Conservation (phyloP, 1,139 yeast species). For the Taiozyma sp. region DNA sequence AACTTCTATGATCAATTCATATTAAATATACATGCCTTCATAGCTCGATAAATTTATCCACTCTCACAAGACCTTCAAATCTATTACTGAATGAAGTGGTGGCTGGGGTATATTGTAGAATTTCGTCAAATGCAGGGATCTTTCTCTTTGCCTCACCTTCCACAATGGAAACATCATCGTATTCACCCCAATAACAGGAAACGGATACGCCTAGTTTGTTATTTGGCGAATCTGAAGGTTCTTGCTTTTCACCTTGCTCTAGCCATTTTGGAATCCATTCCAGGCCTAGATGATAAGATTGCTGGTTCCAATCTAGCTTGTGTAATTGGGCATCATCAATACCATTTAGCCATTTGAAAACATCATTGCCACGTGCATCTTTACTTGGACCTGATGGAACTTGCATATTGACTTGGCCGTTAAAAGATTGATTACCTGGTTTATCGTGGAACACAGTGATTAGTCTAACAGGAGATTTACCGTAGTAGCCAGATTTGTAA, state of each 20-base stretch:
- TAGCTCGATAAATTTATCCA: constrained; percentile 25
- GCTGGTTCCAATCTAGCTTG: constrained; percentile 55
- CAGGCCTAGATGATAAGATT: constrained; percentile 54
- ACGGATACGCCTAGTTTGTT: constrained; percentile 47
- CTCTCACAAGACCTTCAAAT: constrained; percentile 62
- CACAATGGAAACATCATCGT: constrained; percentile 38
- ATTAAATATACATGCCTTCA: constrained; percentile 1
- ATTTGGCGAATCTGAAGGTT: constrained; percentile 28
- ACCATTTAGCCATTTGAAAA: constrained; percentile 54
- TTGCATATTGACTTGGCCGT: background rate
- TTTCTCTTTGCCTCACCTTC: constrained; percentile 34
- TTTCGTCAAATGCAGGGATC: constrained; percentile 68
- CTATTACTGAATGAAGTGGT: constrained; percentile 62
- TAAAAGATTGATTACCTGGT: constrained; percentile 5
- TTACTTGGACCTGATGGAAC: constrained; percentile 49
- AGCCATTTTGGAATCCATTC: constrained; percentile 76
- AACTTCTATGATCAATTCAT: constrained; percentile 2
- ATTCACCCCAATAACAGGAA: constrained; percentile 74
- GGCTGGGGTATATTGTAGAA: constrained; percentile 59
- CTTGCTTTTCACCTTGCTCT: constrained; percentile 34
- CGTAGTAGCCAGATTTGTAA: constrained; percentile 29
- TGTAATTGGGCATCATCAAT: constrained; percentile 59
- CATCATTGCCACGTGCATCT: constrained; percentile 44
- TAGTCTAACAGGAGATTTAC: constrained; percentile 56
- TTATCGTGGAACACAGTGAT: constrained; percentile 45